Evolutionary conservation across 2,329 filamentous ascomycete species (phyloP).

Genomic region (Ophidiomyces ophidiicola): DNA sequence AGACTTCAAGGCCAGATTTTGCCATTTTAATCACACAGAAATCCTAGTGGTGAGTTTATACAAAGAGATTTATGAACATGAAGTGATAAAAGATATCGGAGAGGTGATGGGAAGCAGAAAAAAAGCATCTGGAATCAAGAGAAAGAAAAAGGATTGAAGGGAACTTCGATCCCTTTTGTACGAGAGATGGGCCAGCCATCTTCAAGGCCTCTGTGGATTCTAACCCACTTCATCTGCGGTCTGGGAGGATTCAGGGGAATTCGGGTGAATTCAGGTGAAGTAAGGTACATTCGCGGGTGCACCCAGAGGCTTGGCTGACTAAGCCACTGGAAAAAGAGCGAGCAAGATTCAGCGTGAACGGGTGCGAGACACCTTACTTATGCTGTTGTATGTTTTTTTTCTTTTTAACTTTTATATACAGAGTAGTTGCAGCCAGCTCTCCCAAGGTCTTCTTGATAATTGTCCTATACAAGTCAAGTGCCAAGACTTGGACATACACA

Average conservation of each 20-base stretch:
- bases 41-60: neutral
- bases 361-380: constrained; percentile 1
- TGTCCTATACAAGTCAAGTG: no score
- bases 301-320: no score
- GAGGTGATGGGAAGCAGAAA: neutral
- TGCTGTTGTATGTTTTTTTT: constrained; percentile 14
- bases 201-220: no score
- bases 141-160: no score
- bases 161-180: no score
- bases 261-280: constrained; percentile 4
- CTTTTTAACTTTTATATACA: constrained; percentile 7
- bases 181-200: no score
- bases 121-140: no score
- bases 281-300: neutral
- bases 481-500: no score
- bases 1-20: no score
- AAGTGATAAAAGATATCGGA: neutral
- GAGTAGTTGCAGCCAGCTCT: no score
- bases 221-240: no score
- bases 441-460: no score
- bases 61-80: neutral
- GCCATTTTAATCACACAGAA: neutral
- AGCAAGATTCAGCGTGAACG: constrained; percentile 1
- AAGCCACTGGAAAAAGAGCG: constrained; percentile 6
- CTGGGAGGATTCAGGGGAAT: neutral